phyloP scores from a whole-genome alignment of 2,329 filamentous ascomycete genomes.

The Aplosporella prunicola region DNA sequence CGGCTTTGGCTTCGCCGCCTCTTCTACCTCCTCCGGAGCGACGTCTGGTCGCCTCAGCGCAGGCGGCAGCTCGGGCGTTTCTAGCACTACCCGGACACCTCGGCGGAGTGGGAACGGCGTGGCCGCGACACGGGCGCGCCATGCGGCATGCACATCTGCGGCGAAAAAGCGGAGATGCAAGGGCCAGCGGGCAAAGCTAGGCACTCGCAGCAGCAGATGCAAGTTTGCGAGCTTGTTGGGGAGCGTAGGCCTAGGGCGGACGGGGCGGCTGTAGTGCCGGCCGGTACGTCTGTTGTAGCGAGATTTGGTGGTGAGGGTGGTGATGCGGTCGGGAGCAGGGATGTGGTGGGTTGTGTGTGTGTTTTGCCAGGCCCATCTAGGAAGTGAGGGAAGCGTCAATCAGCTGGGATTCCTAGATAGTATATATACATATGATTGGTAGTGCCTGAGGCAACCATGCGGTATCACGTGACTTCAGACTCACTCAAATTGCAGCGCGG shows the following conservation, averaged over 20 bases:
- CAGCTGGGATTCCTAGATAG: too few species aligned
- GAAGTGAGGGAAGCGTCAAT: not conserved
- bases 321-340: conserved; percentile 20
- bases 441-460: not conserved
- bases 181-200: conserved; percentile 77
- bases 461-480: conserved; percentile 25
- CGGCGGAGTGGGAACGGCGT: conserved; percentile 27
- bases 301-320: conserved; percentile 14
- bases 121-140: conserved; percentile 43
- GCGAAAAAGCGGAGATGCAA: conserved; percentile 71
- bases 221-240: conserved; percentile 67
- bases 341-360: conserved; percentile 74
- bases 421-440: not conserved
- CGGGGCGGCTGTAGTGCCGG: conserved; percentile 40
- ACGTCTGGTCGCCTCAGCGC: too few species aligned
- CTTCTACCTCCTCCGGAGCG: too few species aligned
- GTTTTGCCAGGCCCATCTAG: conserved; percentile 89
- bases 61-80: conserved; percentile 25
- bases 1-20: conserved; percentile 18
- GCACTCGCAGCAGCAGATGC: conserved; percentile 67
- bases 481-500: conserved; percentile 89
- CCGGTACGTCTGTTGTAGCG: conserved; percentile 29
- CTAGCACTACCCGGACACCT: conserved; percentile 47
- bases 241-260: conserved; percentile 51
- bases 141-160: conserved; percentile 57